Evolutionary conservation across 495 filamentous ascomycete species (phyloP), one percentile per base, ranked within the genome.

Genomic region (Xylaria nigripes): DNA sequence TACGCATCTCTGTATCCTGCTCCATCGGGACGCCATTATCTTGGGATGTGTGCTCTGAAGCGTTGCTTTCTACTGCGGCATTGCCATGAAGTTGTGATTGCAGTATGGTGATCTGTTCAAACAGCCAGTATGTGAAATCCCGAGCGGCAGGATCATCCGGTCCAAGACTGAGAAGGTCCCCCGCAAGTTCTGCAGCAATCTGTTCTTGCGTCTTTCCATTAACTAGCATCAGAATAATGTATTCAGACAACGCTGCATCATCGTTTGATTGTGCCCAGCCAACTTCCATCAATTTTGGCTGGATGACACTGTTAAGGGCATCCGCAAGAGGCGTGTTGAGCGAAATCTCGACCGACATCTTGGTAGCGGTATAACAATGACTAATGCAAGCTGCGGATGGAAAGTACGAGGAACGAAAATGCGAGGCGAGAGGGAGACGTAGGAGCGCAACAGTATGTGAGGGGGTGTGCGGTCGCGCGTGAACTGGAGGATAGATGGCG

Each of bases 151-250:
- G 81, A 64, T 95, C 89, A 47, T 94, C 90, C 50, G 88, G 84
- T 0, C 82, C 84, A 1, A 96, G 81, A 24, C 81, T 84, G 1
- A 98, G 80, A 38, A 97, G 80, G 61, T 98, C 94, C 54, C 86
- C 87, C 8, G 90, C 85, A 12, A 97, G 82, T 65, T 98, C 93
- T 24, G 81, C 80, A 3, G 90, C 87, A 57, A 97, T 90, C 61
- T 95, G 85, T 42, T 89, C 82, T 65, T 93, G 84, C 6, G 85
- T 87, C 71, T 95, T 96, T 53, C 90, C 88, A 68, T 96, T 96
- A 53, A 86, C 88, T 25, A 98, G 79, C 92, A 96, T 97, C 50
- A 96, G 78, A 43, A 96, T 86, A 57, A 98, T 92, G 68, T 96
- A 98, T 70, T 98, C 93, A 40, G 89, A 85, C 53, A 98, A 77